A percentile compares a stretch with the other conserved stretches of the same genome.
phyloP scores from a whole-genome alignment of 176 grass and related monocot genomes.

The Oryza rufipogon region DNA sequence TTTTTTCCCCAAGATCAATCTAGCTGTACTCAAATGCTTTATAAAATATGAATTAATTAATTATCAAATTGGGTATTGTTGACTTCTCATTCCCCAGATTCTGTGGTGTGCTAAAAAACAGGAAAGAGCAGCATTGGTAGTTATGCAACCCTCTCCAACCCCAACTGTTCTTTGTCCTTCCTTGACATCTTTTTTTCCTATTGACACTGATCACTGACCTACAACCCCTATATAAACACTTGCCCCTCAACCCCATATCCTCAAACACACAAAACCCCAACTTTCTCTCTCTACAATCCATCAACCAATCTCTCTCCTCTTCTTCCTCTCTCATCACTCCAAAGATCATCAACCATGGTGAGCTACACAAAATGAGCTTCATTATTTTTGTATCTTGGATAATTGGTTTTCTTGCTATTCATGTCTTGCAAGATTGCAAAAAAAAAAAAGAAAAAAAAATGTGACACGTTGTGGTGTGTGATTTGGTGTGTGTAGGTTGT shows the following conservation, averaged over 20 bases:
- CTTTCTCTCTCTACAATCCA: background rate
- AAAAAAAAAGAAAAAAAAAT: too few relatives aligned
- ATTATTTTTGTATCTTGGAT: background rate
- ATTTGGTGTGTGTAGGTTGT: slow-evolving; percentile 42
- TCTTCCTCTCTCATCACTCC: background rate
- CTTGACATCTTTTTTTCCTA: background rate
- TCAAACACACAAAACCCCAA: slow-evolving; percentile 29
- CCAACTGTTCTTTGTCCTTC: slow-evolving; percentile 42
- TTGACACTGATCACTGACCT: background rate
- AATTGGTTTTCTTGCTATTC: too few relatives aligned
- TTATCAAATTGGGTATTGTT: background rate
- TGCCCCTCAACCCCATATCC: background rate
- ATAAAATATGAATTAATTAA: background rate
- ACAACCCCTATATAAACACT: slow-evolving; percentile 31
- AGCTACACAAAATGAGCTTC: background rate
- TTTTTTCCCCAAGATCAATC: background rate
- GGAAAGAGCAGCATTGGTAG: background rate
- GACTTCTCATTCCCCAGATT: background rate
- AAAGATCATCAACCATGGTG: slow-evolving; percentile 41
- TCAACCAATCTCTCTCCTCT: background rate
- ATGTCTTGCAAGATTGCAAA: too few relatives aligned
- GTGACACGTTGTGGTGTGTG: background rate
- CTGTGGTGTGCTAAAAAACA: background rate
- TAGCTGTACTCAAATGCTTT: background rate
- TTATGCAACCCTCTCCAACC: slow-evolving; percentile 59